phyloP scores from a whole-genome alignment of 192 early-diverging fungal genomes.

The Chytriomyces sp. region DNA sequence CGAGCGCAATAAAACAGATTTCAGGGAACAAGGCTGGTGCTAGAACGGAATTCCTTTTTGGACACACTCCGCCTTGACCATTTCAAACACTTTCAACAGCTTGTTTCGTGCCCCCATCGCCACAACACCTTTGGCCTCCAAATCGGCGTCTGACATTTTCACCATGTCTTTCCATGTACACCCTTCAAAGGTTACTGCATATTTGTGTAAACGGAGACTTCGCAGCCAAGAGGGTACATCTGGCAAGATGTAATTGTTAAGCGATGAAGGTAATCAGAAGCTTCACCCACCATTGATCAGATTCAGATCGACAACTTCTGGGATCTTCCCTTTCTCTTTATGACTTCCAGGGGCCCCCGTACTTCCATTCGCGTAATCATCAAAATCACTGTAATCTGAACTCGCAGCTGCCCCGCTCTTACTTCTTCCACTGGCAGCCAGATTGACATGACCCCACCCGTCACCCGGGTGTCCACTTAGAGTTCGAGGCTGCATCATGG shows the following conservation, averaged over 20 bases:
- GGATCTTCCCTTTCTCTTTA: constrained; percentile 77
- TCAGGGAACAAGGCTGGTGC: neutral
- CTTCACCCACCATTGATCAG: constrained; percentile 65
- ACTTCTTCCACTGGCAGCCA: constrained; percentile 25
- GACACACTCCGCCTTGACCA: constrained; percentile 49
- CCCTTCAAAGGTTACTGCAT: constrained; percentile 84
- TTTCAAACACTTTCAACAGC: constrained; percentile 96
- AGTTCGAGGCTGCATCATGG: constrained; percentile 13
- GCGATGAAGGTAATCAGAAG: neutral
- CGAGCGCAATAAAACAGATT: neutral
- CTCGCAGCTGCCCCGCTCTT: constrained; percentile 27
- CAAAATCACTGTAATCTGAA: constrained; percentile 49
- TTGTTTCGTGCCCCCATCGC: constrained; percentile 95
- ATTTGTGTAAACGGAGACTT: constrained; percentile 93
- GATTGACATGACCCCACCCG: constrained; percentile 49
- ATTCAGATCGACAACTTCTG: constrained; percentile 76
- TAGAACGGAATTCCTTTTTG: constrained; percentile 24
- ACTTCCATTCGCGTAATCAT: constrained; percentile 40
- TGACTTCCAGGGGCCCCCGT: constrained; percentile 33
- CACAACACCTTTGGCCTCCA: constrained; percentile 83
- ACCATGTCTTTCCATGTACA: constrained; percentile 91
- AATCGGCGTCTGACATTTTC: constrained; percentile 78
- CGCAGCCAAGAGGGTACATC: constrained; percentile 95
- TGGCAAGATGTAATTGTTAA: constrained; percentile 9
- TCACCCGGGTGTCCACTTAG: constrained; percentile 41